Evolutionary conservation across 306 rosid species (phyloP).

Genomic region (Crotalaria pallida): DNA sequence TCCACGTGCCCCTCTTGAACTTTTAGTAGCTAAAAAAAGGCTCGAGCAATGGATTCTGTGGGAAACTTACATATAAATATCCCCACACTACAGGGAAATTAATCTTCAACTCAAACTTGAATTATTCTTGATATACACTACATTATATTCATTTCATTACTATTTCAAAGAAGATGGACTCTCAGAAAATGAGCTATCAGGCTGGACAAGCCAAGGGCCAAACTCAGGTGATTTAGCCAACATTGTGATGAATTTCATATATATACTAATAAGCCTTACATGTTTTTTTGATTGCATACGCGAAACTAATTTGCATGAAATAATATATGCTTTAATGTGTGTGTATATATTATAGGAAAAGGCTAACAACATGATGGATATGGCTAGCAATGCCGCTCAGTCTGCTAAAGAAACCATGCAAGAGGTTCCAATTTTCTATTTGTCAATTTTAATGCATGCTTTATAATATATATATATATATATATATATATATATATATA

Average conservation of each 20-base stretch:
- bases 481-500: background rate
- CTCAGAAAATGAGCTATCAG: slow-evolving; percentile 36
- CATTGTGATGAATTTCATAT: background rate
- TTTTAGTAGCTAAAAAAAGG: background rate
- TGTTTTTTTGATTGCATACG: background rate
- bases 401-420: slow-evolving; percentile 47
- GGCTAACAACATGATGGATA: slow-evolving; percentile 39
- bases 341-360: slow-evolving; percentile 49
- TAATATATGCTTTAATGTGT: background rate
- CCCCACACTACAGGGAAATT: background rate
- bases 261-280: background rate
- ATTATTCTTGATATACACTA: slow-evolving; percentile 1
- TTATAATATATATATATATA: background rate
- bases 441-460: background rate
- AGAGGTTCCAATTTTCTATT: slow-evolving; percentile 23
- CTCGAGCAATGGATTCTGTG: background rate
- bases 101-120: slow-evolving; percentile 9
- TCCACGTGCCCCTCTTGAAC: background rate
- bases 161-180: slow-evolving; percentile 33
- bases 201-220: slow-evolving; percentile 69
- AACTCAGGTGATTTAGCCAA: slow-evolving; percentile 32
- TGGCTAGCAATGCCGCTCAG: slow-evolving; percentile 48
- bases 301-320: background rate
- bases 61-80: slow-evolving; percentile 18
- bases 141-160: background rate